Evolutionary conservation across 2,329 filamentous ascomycete species (phyloP).

Genomic region (Nemania diffusa): DNA sequence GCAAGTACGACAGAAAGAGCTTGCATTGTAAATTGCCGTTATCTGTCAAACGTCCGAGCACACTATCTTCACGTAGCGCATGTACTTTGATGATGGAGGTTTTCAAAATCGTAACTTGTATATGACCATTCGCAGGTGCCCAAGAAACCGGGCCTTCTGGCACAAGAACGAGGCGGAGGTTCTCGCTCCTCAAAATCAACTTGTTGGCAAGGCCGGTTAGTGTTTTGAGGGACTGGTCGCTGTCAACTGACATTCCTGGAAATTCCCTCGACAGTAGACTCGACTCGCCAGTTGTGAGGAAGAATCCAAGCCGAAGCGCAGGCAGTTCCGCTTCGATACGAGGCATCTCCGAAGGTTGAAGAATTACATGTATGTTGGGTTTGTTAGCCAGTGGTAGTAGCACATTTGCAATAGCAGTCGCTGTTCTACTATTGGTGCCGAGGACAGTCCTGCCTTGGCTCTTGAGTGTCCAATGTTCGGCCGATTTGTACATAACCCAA

Average conservation of each 20-base stretch:
- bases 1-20: constrained; percentile 62
- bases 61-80: constrained; percentile 59
- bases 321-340: constrained; percentile 53
- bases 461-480: constrained; percentile 39
- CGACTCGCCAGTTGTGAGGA: constrained; percentile 42
- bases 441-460: constrained; percentile 45
- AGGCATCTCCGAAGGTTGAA: not conserved
- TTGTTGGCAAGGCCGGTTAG: constrained; percentile 61
- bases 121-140: constrained; percentile 5
- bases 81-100: constrained; percentile 22
- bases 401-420: constrained; percentile 45
- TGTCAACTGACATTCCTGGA: constrained; percentile 60
- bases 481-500: constrained; percentile 42
- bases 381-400: constrained; percentile 52
- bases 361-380: constrained; percentile 50
- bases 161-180: constrained; percentile 13
- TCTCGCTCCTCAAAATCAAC: constrained; percentile 56
- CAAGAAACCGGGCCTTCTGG: constrained; percentile 25
- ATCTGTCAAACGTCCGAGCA: constrained; percentile 61
- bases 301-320: constrained; percentile 60
- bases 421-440: constrained; percentile 51
- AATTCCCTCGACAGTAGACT: constrained; percentile 60
- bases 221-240: constrained; percentile 57
- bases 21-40: constrained; percentile 63
- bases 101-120: constrained; percentile 22